Evolutionary conservation across 2,329 filamentous ascomycete genomes (phyloP).

Genomic region (Penicillium brevicompactum): DNA sequence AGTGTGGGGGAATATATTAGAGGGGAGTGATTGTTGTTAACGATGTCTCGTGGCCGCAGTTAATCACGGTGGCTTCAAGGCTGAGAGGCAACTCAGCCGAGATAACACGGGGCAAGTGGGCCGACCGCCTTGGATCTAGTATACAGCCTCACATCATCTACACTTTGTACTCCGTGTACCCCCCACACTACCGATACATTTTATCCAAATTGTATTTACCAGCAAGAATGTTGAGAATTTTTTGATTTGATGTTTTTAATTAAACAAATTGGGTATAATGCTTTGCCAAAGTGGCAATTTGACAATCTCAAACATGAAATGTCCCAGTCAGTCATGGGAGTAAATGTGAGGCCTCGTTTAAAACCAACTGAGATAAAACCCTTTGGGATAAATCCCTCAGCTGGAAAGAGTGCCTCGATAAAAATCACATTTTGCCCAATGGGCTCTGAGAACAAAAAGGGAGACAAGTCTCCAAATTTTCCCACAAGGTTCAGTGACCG

Average conservation of each 20-base stretch:
- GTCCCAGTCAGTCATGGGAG: not conserved
- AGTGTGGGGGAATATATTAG: conserved; percentile 8
- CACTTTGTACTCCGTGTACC: too few relatives aligned
- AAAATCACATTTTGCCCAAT: not conserved
- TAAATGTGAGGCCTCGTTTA: conserved; percentile 3
- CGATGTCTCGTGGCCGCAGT: conserved; percentile 19
- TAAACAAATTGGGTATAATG: not conserved
- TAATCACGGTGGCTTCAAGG: conserved; percentile 25
- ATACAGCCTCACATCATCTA: not conserved
- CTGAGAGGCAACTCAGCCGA: conserved; percentile 20
- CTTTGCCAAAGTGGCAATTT: not conserved
- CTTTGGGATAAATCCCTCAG: not conserved
- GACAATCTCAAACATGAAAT: not conserved
- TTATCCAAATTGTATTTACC: too few relatives aligned
- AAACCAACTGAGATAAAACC: conserved; percentile 5
- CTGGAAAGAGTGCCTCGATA: conserved; percentile 1
- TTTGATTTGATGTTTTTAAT: not conserved
- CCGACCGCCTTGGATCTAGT: conserved; percentile 25
- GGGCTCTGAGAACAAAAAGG: not conserved
- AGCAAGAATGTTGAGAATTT: too few relatives aligned
- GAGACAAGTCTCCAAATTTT: not conserved
- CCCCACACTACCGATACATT: too few relatives aligned
- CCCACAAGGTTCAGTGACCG: not conserved
- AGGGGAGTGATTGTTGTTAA: conserved; percentile 18
- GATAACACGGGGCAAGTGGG: conserved; percentile 14